Conservation (phyloP, 441 rosid species). For the Gossypium gossypioides region DNA sequence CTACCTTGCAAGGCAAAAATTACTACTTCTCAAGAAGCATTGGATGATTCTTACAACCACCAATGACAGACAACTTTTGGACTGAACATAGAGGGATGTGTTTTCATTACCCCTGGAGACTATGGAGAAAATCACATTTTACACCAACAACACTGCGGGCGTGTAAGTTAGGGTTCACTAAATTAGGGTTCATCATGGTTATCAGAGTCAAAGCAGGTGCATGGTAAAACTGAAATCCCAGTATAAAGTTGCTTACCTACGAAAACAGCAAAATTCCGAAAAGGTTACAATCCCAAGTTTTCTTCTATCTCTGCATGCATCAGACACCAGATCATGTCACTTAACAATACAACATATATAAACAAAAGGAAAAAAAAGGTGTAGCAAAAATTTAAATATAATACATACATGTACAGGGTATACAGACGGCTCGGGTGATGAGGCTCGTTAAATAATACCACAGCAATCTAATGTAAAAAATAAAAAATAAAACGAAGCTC, state of each 20-base stretch:
- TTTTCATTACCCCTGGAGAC: slow-evolving; percentile 21
- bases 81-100: slow-evolving; percentile 15
- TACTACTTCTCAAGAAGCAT: background rate
- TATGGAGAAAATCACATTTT: slow-evolving; percentile 9
- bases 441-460: slow-evolving; percentile 18
- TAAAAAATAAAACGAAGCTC: slow-evolving; percentile 5
- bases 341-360: background rate
- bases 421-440: slow-evolving; percentile 26
- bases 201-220: slow-evolving; percentile 15
- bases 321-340: background rate
- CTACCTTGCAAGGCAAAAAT: background rate
- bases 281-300: slow-evolving; percentile 22
- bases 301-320: slow-evolving; percentile 38
- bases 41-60: background rate
- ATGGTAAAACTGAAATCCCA: slow-evolving; percentile 21
- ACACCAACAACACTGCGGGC: slow-evolving; percentile 13
- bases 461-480: slow-evolving; percentile 15
- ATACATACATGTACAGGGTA: slow-evolving; percentile 60
- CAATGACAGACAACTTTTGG: background rate
- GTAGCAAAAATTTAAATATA: slow-evolving; percentile 8
- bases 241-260: slow-evolving; percentile 24
- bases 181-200: slow-evolving; percentile 9
- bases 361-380: background rate
- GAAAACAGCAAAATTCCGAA: slow-evolving; percentile 27
- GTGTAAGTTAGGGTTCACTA: slow-evolving; percentile 3